Evolutionary conservation across 2,329 filamentous ascomycete genomes (phyloP).

Genomic region (Pseudocercospora macadamiae): DNA sequence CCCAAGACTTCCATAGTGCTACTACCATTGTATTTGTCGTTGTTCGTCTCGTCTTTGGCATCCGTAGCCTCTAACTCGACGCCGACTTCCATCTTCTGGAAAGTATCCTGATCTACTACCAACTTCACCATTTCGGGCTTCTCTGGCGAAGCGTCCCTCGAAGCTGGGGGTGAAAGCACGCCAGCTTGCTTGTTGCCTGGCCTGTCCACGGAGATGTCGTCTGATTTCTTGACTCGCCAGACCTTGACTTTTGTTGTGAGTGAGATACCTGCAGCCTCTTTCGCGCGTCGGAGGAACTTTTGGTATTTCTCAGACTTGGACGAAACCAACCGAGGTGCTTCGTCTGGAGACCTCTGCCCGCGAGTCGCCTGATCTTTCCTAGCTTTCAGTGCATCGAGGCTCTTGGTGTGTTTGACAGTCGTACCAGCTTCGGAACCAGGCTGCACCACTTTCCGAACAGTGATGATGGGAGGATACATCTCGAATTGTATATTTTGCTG

Average conservation of each 20-base stretch:
- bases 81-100: slow-evolving; percentile 64
- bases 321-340: slow-evolving; percentile 70
- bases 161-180: slow-evolving; percentile 50
- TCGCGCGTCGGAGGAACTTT: slow-evolving; percentile 75
- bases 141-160: slow-evolving; percentile 44
- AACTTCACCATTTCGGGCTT: slow-evolving; percentile 54
- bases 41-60: slow-evolving; percentile 69
- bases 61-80: slow-evolving; percentile 67
- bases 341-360: slow-evolving; percentile 43
- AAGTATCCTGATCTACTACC: slow-evolving; percentile 64
- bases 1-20: slow-evolving; percentile 67
- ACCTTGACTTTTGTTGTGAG: slow-evolving; percentile 73
- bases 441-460: slow-evolving; percentile 75
- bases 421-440: slow-evolving; percentile 20
- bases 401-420: slow-evolving; percentile 6
- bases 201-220: slow-evolving; percentile 34
- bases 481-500: slow-evolving; percentile 76
- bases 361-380: slow-evolving; percentile 23
- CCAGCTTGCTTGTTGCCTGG: slow-evolving; percentile 35
- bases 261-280: slow-evolving; percentile 69
- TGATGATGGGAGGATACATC: slow-evolving; percentile 81
- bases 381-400: slow-evolving; percentile 14
- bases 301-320: slow-evolving; percentile 66
- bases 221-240: slow-evolving; percentile 65
- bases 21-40: slow-evolving; percentile 76